Conservation (phyloP, 768 basidiomycete species). For the Suillus subaureus region DNA sequence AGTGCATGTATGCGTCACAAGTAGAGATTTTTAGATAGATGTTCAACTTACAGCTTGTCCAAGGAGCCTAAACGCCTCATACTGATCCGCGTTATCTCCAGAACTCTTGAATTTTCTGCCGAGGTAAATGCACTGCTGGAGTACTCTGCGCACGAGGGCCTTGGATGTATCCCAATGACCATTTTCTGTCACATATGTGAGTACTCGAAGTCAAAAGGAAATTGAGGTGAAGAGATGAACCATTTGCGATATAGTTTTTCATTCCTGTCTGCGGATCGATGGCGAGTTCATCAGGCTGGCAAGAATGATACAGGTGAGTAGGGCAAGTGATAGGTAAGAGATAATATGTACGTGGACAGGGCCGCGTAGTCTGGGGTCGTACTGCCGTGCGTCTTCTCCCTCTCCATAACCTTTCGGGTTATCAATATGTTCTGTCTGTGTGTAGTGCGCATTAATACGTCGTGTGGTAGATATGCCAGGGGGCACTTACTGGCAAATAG, state of each 20-base stretch:
- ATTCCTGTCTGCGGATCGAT: constrained; percentile 86
- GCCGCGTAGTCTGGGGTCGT: constrained; percentile 73
- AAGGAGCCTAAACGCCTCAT: constrained; percentile 79
- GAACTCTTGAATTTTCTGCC: constrained; percentile 65
- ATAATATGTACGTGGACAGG: constrained; percentile 69
- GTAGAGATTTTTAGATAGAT: constrained; percentile 7
- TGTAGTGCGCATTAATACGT: constrained; percentile 5
- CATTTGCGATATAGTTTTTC: constrained; percentile 95
- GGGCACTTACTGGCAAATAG: constrained; percentile 71
- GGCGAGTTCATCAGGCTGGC: constrained; percentile 77
- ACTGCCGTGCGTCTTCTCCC: constrained; percentile 79
- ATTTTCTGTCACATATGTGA: constrained; percentile 43
- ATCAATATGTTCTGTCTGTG: constrained; percentile 85
- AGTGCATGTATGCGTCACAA: neutral
- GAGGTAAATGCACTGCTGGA: constrained; percentile 78
- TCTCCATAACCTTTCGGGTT: constrained; percentile 91
- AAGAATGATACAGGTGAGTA: constrained; percentile 2
- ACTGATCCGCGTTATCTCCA: constrained; percentile 66
- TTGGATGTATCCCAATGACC: constrained; percentile 90
- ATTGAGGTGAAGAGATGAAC: constrained; percentile 28
- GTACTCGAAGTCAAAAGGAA: neutral
- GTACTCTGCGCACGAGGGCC: constrained; percentile 69
- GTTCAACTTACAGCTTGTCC: constrained; percentile 60
- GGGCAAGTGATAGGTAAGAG: neutral
- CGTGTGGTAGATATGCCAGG: neutral